Base-by-base conservation (phyloP, 495 filamentous ascomycete species). In the Pseudomonodictys pantanalensis region DNA sequence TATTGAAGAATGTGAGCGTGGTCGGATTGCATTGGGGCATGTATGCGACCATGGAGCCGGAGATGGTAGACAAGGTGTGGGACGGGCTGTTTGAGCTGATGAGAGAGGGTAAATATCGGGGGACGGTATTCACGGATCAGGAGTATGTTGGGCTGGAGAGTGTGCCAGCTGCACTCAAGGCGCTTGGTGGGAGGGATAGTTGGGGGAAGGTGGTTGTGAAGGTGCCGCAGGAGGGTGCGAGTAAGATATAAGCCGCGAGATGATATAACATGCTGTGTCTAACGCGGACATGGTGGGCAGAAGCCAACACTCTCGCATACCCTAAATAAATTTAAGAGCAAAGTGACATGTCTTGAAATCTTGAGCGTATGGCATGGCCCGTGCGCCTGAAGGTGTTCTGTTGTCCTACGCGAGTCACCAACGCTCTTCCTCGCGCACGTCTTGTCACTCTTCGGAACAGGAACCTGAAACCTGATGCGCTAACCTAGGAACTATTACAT, bases 201-300 rank as follows among this genome's bases (percentile, higher is more conserved):
- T 97, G 92, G 92, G 92, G 92, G 0, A 97, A 97, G 80, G 92
- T 97, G 1, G 90, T 97, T 1, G 87, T 97, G 2, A 88, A 88
- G 72, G 79, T 97, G 24, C 83, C 87, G n/a, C 86, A 91, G 33
- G 64, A 67, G 0, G 64, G 64, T 2, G 49, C 59, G 35, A 63
- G 59, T 35, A 67, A 67, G 64, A 67, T 67, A 24, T 67, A 39
- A 52, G 23, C 50, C 26, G 28, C 12, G 4, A n/a, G n/a, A n/a
- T n/a, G n/a, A n/a, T n/a, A n/a, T n/a, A n/a, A n/a, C n/a, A n/a
- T n/a, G n/a, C n/a, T n/a, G n/a, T n/a, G n/a, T n/a, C n/a, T n/a
- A n/a, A n/a, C n/a, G n/a, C n/a, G n/a, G n/a, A n/a, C n/a, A n/a
- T n/a, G n/a, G n/a, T n/a, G n/a, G n/a, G n/a, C n/a, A n/a, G n/a